phyloP scores from a whole-genome alignment of 257 asterid genomes.

The Henckelia pumila region DNA sequence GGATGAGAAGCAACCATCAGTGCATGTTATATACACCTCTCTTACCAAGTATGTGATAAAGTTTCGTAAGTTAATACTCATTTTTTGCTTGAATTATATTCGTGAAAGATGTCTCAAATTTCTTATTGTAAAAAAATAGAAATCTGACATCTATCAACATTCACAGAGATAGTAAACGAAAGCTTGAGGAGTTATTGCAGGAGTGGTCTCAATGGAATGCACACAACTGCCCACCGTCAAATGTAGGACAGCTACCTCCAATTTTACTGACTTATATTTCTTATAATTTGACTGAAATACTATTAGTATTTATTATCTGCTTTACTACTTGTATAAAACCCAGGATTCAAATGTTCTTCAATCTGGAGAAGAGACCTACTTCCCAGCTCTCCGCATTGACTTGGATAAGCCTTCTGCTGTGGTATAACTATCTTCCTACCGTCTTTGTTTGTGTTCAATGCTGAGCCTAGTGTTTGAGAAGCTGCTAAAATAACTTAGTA shows the following conservation, averaged over 20 bases:
- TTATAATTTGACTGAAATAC: slow-evolving; percentile 17
- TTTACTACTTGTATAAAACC: slow-evolving; percentile 20
- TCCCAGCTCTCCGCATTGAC: slow-evolving; percentile 87
- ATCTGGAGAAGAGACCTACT: slow-evolving; percentile 91
- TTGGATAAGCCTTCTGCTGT: slow-evolving; percentile 71
- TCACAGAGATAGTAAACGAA: slow-evolving; percentile 81
- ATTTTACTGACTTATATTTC: slow-evolving; percentile 8
- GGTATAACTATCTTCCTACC: slow-evolving; percentile 47
- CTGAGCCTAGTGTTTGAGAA: background rate
- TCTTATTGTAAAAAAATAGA: background rate
- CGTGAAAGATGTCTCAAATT: slow-evolving; percentile 17
- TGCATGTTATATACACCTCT: slow-evolving; percentile 65
- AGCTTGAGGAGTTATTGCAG: slow-evolving; percentile 80
- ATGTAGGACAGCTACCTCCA: slow-evolving; percentile 42
- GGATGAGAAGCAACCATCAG: slow-evolving; percentile 74
- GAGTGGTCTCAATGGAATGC: slow-evolving; percentile 95
- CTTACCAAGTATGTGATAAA: slow-evolving; percentile 60
- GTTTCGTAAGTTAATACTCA: background rate
- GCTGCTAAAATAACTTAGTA: background rate
- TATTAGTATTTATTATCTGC: slow-evolving; percentile 12
- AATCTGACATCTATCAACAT: slow-evolving; percentile 5
- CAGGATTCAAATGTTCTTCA: slow-evolving; percentile 69
- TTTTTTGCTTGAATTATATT: slow-evolving; percentile 14
- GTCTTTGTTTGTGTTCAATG: slow-evolving; percentile 9
- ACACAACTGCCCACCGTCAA: slow-evolving; percentile 51